Evolutionary conservation across 441 rosid genomes (phyloP).

Genomic region (Gossypium laxum): DNA sequence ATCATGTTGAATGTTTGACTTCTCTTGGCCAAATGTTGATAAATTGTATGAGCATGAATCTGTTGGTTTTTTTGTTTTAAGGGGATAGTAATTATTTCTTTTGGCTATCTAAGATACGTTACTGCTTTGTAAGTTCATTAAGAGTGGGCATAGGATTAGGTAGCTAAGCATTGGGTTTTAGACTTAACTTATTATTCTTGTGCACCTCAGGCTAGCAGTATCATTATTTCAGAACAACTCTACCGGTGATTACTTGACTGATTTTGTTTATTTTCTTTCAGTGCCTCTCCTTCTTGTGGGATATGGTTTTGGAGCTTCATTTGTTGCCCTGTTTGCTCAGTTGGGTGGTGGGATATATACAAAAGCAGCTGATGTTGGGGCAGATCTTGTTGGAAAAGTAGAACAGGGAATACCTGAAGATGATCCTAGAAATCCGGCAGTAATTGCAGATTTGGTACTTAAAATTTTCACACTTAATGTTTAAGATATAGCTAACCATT

Average conservation of each 20-base stretch:
- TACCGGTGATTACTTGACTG: conserved; percentile 9
- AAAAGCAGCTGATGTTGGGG: conserved; percentile 99
- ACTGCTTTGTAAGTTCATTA: not conserved
- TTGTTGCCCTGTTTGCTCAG: conserved; percentile 98
- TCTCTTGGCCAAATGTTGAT: not conserved
- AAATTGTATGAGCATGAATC: not conserved
- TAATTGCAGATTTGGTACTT: conserved; percentile 91
- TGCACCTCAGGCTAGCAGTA: not conserved
- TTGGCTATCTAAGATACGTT: not conserved
- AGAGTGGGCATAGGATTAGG: not conserved
- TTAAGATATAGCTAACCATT: not conserved
- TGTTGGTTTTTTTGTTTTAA: not conserved
- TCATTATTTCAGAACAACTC: not conserved
- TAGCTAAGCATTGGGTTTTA: no score
- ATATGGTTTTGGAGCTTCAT: conserved; percentile 98
- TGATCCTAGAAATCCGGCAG: conserved; percentile 99
- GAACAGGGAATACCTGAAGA: conserved; percentile 99
- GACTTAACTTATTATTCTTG: not conserved
- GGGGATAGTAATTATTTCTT: not conserved
- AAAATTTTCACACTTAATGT: not conserved
- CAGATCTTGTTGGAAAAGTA: conserved; percentile 97
- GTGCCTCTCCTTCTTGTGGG: conserved; percentile 98
- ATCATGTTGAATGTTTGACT: not conserved
- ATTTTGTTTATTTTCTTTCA: conserved; percentile 24
- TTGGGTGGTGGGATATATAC: conserved; percentile 98